A percentile compares a stretch with the other conserved stretches of the same genome.
These are phyloP conservation scores for Escovopsis sp. DNA, from an alignment of 2,329 filamentous ascomycete genomes.

Conservation along the genomic window DNA sequence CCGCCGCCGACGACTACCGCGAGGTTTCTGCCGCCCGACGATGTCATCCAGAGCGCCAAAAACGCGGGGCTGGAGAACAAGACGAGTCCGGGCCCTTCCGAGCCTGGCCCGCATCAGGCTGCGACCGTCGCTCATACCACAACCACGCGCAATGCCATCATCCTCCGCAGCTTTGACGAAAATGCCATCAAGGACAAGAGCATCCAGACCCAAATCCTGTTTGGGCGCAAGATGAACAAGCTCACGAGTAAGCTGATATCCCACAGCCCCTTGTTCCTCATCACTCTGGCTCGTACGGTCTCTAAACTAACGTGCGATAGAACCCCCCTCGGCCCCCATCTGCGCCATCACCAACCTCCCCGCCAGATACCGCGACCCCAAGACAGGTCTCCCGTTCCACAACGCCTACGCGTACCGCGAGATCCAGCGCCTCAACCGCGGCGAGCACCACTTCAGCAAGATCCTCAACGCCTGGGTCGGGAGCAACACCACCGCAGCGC, in stretches of 20 bases:
- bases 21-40: slow-evolving; percentile 1
- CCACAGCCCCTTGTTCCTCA: neutral
- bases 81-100: slow-evolving; percentile 4
- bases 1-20: neutral
- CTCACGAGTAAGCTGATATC: slow-evolving; percentile 32
- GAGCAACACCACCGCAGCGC: slow-evolving; percentile 44
- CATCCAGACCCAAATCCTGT: slow-evolving; percentile 43
- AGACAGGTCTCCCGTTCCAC: slow-evolving; percentile 68
- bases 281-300: neutral
- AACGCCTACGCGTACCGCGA: slow-evolving; percentile 70
- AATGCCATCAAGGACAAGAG: slow-evolving; percentile 39
- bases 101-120: neutral
- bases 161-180: slow-evolving; percentile 45
- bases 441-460: slow-evolving; percentile 70
- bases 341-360: slow-evolving; percentile 75
- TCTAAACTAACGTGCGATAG: slow-evolving; percentile 16
- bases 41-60: slow-evolving; percentile 1
- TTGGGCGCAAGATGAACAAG: slow-evolving; percentile 43
- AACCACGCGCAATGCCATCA: slow-evolving; percentile 38
- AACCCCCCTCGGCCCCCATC: slow-evolving; percentile 36
- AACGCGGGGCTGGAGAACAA: neutral
- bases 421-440: slow-evolving; percentile 57
- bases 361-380: slow-evolving; percentile 72
- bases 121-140: slow-evolving; percentile 1
- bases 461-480: slow-evolving; percentile 77